Evolutionary conservation across 2,329 filamentous ascomycete genomes (phyloP).

Genomic region (Cordyceps fumosorosea): DNA sequence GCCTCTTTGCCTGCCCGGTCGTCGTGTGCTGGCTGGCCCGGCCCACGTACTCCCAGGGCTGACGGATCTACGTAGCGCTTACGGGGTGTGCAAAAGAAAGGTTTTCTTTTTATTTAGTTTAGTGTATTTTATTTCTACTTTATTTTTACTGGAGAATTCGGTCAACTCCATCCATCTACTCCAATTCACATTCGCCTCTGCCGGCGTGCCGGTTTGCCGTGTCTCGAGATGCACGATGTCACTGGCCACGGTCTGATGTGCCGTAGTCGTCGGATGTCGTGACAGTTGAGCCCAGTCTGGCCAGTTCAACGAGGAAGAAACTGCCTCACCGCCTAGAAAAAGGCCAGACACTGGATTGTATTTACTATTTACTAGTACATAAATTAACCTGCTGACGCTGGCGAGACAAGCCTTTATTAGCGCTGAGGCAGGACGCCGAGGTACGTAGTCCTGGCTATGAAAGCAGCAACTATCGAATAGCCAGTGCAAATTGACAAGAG

Average conservation of each 20-base stretch:
- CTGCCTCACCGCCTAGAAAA: not conserved
- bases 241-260: not conserved
- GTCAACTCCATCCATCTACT: too few species aligned
- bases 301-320: not conserved
- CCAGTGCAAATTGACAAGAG: not conserved
- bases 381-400: not conserved
- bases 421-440: not conserved
- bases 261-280: not conserved
- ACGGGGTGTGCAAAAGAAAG: not conserved
- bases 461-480: not conserved
- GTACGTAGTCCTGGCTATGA: too few species aligned
- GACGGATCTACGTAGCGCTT: not conserved
- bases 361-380: not conserved
- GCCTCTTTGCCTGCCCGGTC: too few species aligned
- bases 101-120: not conserved
- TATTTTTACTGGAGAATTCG: too few species aligned
- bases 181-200: not conserved
- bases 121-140: too few species aligned
- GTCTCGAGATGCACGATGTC: not conserved
- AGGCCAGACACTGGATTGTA: not conserved
- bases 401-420: not conserved
- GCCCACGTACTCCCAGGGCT: not conserved
- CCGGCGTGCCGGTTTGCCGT: slow-evolving; percentile 1
- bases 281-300: not conserved
- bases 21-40: not conserved